Evolutionary conservation across 257 asterid genomes (phyloP).

Genomic region (Ocimum tenuiflorum): DNA sequence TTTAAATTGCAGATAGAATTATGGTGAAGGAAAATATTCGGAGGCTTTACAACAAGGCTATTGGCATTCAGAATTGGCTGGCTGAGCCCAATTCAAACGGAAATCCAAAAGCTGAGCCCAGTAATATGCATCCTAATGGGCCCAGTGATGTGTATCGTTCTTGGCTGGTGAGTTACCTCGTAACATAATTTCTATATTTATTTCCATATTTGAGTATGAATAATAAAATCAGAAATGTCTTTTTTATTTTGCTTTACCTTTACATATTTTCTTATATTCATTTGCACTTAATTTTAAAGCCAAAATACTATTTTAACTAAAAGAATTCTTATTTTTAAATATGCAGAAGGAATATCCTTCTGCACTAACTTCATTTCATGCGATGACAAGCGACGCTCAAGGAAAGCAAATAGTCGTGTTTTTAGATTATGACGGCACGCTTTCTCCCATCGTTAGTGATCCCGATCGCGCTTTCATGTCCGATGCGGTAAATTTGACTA

Average conservation of each 20-base stretch:
- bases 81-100: conserved; percentile 11
- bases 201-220: neutral
- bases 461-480: conserved; percentile 85
- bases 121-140: conserved; percentile 3
- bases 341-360: conserved; percentile 54
- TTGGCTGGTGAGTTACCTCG: conserved; percentile 50
- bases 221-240: no score
- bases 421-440: conserved; percentile 78
- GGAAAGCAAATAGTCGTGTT: conserved; percentile 63
- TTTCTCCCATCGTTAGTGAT: conserved; percentile 68
- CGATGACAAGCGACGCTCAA: conserved; percentile 18
- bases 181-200: no score
- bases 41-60: conserved; percentile 34
- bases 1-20: conserved; percentile 29
- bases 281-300: neutral
- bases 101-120: conserved; percentile 21
- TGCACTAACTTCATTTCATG: conserved; percentile 42
- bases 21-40: conserved; percentile 46
- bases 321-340: neutral
- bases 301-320: neutral
- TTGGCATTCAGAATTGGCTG: conserved; percentile 36
- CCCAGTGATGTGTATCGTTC: conserved; percentile 27
- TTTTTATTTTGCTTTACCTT: no score
- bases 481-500: conserved; percentile 35
- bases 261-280: neutral